Conservation (phyloP, 257 asterid species). For the Salvia rosmarinus region DNA sequence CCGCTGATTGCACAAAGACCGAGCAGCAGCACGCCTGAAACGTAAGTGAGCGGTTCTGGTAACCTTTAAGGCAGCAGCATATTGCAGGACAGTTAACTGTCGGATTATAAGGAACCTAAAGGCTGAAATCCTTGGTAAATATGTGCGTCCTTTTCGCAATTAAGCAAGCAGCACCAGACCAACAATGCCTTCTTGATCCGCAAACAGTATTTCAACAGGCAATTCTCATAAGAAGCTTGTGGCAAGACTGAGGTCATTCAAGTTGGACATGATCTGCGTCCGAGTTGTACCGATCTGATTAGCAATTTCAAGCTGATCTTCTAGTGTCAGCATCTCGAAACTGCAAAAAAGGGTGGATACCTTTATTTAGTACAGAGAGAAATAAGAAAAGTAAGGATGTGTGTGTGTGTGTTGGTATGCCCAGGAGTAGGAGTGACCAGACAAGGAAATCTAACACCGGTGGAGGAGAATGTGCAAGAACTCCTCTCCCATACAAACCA, state of each 20-base stretch:
- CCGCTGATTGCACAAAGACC: background rate
- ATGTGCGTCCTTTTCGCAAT: background rate
- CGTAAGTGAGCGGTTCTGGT: background rate
- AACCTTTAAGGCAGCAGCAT: background rate
- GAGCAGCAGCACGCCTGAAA: background rate
- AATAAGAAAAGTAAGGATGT: background rate
- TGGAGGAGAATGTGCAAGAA: too few species aligned
- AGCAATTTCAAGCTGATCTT: conserved; percentile 84
- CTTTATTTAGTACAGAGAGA: background rate
- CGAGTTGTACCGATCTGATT: conserved; percentile 92
- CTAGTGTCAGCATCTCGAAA: conserved; percentile 81
- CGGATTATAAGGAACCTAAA: background rate
- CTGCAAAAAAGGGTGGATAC: conserved; percentile 46
- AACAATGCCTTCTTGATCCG: background rate
- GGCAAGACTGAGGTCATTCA: conserved; percentile 75
- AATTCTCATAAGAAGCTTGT: conserved; percentile 76
- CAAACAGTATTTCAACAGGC: background rate
- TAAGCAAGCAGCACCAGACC: background rate
- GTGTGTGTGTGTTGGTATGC: background rate
- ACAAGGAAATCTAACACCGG: too few species aligned
- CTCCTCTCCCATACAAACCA: too few species aligned
- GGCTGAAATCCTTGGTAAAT: background rate
- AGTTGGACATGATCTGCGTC: conserved; percentile 72
- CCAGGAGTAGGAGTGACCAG: background rate
- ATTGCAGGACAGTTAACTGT: background rate